Conservation (phyloP, 345 rosid species). For the Reutealis trisperma region DNA sequence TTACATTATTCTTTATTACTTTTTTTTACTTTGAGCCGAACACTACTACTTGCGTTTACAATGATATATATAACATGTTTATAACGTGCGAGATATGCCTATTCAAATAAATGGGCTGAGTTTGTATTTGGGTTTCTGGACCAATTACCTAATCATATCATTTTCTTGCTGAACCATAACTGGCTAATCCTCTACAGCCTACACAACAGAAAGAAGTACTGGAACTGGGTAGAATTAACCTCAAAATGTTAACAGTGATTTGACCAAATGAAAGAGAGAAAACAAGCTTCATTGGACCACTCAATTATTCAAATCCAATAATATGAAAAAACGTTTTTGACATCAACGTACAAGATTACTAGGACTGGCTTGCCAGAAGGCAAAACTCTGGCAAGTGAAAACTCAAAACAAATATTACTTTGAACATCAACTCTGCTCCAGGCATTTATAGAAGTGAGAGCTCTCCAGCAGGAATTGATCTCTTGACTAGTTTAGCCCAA, state of each 20-base stretch:
- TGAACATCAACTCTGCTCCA: slow-evolving; percentile 2
- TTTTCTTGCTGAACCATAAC: too few species aligned
- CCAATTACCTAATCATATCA: too few species aligned
- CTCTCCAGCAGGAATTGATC: slow-evolving; percentile 61
- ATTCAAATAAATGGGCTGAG: too few species aligned
- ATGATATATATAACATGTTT: too few species aligned
- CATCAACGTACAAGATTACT: slow-evolving; percentile 3
- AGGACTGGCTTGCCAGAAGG: slow-evolving; percentile 11
- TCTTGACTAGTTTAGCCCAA: slow-evolving; percentile 82
- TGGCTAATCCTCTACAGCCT: too few species aligned
- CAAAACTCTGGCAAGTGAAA: slow-evolving; percentile 2
- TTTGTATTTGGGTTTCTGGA: too few species aligned
- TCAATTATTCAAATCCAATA: slow-evolving; percentile 5
- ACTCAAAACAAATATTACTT: slow-evolving; percentile 9
- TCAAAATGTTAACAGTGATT: not conserved
- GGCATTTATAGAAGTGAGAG: slow-evolving; percentile 50
- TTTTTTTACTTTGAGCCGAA: too few species aligned
- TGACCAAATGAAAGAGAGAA: not conserved
- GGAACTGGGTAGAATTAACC: not conserved
- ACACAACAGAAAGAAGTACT: too few species aligned
- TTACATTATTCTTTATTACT: too few species aligned
- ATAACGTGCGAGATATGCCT: too few species aligned
- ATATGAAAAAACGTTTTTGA: not conserved
- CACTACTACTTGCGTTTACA: too few species aligned
- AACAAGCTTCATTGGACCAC: not conserved